Base-by-base conservation (phyloP, 2,329 filamentous ascomycete species). In the Ceratocystis alfenasii region DNA sequence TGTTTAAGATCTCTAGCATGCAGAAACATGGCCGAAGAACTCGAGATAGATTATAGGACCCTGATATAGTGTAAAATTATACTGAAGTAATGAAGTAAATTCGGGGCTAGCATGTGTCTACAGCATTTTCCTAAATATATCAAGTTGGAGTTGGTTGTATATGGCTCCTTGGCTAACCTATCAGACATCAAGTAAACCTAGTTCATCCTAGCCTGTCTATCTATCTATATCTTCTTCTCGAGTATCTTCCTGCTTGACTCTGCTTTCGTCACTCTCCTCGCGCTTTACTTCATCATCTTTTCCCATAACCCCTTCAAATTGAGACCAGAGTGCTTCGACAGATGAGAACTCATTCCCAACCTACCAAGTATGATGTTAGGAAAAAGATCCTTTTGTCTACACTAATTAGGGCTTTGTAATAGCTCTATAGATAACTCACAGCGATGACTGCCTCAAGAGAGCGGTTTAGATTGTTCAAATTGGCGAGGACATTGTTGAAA, bases 271-370 rank as follows among this genome's bases (percentile, higher is more conserved):
- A 55, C 53, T 57, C 50, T 68, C 68, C 45, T 36, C 62, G 22
- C 64, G 65, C 59, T 68, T 66, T 50, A 67, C 70, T 5, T 65
- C 64, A 30, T 69, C 63, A 20, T 87, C 82, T 72, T 87, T 89
- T 7, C 84, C 89, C 92, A 96, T 97, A 71, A 97, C 92, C 70
- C 87, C 89, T 77, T 99, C 94, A 73, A 99, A 97, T 72, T 95
- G 90, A 48, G 89, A 95, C 94, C 94, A 99, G 17, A 99, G 81
- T 36, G 90, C 91, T 75, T 99, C 94, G 55, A 99, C 94, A 3
- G 90, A 92, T n/a, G 89, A 87, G 76, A 99, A 96, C 73, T 99
- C 94, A 76, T 96, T 96, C 46, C 94, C 94, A 64, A 99, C 87
- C 86, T 90, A 53, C 17, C 60, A 33, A 15, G 25, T 17, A 10